Base-by-base conservation (phyloP, 306 rosid species). In the Gastrolobium bilobum region DNA sequence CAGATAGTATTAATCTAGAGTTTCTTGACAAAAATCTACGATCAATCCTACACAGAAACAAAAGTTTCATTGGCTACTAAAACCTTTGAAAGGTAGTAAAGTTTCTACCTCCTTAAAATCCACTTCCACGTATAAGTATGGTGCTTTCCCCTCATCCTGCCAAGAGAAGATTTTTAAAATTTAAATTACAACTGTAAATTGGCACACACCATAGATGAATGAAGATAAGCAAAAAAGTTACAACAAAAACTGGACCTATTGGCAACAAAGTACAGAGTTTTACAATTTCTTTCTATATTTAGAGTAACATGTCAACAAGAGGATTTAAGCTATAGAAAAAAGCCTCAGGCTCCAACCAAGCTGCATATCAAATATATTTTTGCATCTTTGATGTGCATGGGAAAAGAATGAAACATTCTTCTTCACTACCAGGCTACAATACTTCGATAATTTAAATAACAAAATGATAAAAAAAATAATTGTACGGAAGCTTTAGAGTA, bases 111-210 rank as follows among this genome's bases (percentile, higher is more conserved):
- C 99, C 85, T 89, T 89, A 83, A 96, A 96, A 86, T 96, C 99
- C 81, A 93, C 79, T 86, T 96, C 98, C 72, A 96, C 99, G 4
- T 96, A 96, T 70, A 94, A 86, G 82, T 87, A 59, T 0, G 97
- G 97, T 72, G 92, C 93, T 73, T 78, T 91, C 77, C 93, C 96
- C 77, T 91, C 99, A 73, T 91, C 90, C 99, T 92, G 91, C n/a
- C 58, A 84, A 61, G 59, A 79, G 60, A 70, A 74, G 4, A 80
- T 3, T 62, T 50, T 58, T 4, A 68, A 10, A 44, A 33, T 76
- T 77, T 29, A 61, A 62, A 43, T 83, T 56, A 80, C 56, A 73
- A 70, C 59, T 37, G 57, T 38, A 71, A 46, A 78, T 47, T 10
- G 35, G 63, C 73, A 54, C 26, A 53, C 64, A 73, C 34, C n/a